Base-by-base conservation (phyloP, 164 flowering plant genomes). In the Nymphaea colorata region DNA sequence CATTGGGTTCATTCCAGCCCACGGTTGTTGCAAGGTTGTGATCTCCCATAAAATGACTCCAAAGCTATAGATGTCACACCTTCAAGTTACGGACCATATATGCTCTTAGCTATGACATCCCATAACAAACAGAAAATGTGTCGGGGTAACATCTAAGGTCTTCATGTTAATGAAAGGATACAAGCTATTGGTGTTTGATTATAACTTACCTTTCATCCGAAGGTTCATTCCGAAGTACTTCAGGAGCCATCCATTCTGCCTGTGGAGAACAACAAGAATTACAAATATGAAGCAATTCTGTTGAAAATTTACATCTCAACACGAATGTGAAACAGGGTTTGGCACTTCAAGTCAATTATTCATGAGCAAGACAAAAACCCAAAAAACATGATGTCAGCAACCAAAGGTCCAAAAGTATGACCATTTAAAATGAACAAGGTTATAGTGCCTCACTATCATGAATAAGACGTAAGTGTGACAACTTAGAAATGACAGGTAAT, bases 211-310 rank as follows among this genome's bases (percentile, higher is more conserved):
- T 94, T 66, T 94, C 99, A 76, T 94, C 82, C 12, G 99, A 86
- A 70, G 92, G 99, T 79, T 94, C 99, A 77, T 94, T 91, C 78
- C 93, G 77, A 41, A 94, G 81, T 44, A 94, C 96, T 81, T 94
- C 99, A 62, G 99, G 99, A 70, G 99, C 99, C 99, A 94, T 94
- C 99, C 99, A 94, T 75, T 94, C 97, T 55, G 99, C 96, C 99
- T 94, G 84, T 68, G 79, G 66, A 77, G 70, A n/a, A 67, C 0
- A 25, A 25, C 36, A 25, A 25, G 36, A 25, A 25, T 25, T 25
- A 25, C 1, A 25, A 25, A 25, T 25, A 25, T 25, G 36, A 25
- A 25, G 36, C 36, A 25, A 25, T 25, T 25, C 36, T 25, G 36
- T 25, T 25, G 36, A 25, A 25, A 25, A 25, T 25, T 25, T 25